Base-by-base conservation (phyloP, 2,329 filamentous ascomycete genomes). In the Cadophora luteo-olivacea region DNA sequence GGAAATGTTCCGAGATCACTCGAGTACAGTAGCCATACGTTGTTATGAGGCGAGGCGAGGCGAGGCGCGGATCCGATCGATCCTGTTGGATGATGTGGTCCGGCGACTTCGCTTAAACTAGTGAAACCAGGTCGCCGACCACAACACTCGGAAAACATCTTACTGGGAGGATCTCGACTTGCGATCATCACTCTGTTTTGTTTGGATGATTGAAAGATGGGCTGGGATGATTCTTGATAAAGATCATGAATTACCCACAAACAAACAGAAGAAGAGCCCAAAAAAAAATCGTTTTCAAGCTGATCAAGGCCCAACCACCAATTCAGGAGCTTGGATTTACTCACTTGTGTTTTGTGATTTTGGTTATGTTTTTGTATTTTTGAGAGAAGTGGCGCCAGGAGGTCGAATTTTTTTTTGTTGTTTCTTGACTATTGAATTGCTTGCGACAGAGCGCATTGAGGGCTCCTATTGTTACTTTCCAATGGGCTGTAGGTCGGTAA, bases 51-150 rank as follows among this genome's bases (percentile, higher is more conserved):
- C 57, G 57, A 33, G 54, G 38, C 33, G 33, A 38, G 36, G 36
- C 36, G 36, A 38, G 36, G 36, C 36, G 14, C 36, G 36, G 29
- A 38, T 38, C 36, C 36, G 8, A 58, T 58, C 36, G 8, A 58
- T 58, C 32, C 32, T 58, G 55, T 22, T 60, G 57, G 29, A 41
- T 60, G 57, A 60, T 60, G 57, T 60, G 57, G 29, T 38, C 57
- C 57, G 57, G 57, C 57, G 57, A 60, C 57, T 60, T 60, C 57
- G 57, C 57, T 60, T 60, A 60, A 41, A 0, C 33, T 41, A 36
- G 54, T 57, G 19, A 57, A 36, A 41, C 57, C 19, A 45, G 57
- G 57, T 60, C 57, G 57, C 57, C 57, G 57, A 60, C 33, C 32
- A 14, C 33, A 38, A 3, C 22, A 8, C 33, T 41, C 38, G 11